phyloP scores from a whole-genome alignment of 2,329 filamentous ascomycete species.

The Claviceps fusiformis region DNA sequence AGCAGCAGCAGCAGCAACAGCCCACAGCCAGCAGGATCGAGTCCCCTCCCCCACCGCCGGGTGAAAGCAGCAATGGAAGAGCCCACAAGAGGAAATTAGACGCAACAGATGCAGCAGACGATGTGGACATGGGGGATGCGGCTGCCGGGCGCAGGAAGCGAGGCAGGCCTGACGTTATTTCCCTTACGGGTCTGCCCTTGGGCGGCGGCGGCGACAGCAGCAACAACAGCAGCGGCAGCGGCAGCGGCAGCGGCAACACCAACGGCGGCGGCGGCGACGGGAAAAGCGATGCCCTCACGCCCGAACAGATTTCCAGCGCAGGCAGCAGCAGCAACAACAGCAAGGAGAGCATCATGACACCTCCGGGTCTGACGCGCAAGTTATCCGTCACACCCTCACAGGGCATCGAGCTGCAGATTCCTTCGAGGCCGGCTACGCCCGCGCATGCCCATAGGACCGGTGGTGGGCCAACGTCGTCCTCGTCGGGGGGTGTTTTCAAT shows the following conservation, averaged over 20 bases:
- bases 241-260: slow-evolving; percentile 5
- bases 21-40: slow-evolving; percentile 6
- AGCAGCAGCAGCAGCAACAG: slow-evolving; percentile 6
- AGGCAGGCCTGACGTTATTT: slow-evolving; percentile 24
- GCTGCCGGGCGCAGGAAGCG: slow-evolving; percentile 27
- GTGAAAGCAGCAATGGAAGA: slow-evolving; percentile 6
- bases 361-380: slow-evolving; percentile 24
- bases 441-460: slow-evolving; percentile 22
- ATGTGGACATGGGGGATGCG: slow-evolving; percentile 22
- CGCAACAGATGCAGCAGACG: slow-evolving; percentile 16
- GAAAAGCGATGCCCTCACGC: slow-evolving; percentile 10
- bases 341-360: slow-evolving; percentile 7
- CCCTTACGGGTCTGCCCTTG: background rate
- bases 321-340: slow-evolving; percentile 8
- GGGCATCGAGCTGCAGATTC: slow-evolving; percentile 48
- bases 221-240: slow-evolving; percentile 6
- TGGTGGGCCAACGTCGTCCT: slow-evolving; percentile 24
- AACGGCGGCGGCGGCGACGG: slow-evolving; percentile 2
- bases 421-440: slow-evolving; percentile 50
- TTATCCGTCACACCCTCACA: slow-evolving; percentile 39
- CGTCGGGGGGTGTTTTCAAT: slow-evolving; percentile 15
- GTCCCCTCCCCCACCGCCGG: slow-evolving; percentile 6
- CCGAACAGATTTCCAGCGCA: slow-evolving; percentile 9
- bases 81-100: slow-evolving; percentile 22
- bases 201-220: slow-evolving; percentile 4